Evolutionary conservation across 208 protist genomes (phyloP).

Genomic region (Trypanosoma avium): DNA sequence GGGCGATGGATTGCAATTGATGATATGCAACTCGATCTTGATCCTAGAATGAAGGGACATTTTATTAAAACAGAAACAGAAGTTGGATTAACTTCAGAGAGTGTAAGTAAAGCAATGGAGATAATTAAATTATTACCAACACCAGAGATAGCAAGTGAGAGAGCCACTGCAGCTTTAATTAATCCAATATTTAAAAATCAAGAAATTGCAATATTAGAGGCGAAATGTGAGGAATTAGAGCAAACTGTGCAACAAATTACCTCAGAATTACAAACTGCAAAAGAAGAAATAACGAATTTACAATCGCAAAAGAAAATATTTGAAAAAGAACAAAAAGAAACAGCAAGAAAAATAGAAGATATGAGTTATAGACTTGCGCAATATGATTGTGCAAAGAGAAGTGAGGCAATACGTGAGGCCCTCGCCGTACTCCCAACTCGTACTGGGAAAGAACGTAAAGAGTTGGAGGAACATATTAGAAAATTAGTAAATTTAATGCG

Average conservation of each 20-base stretch:
- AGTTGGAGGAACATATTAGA: slow-evolving; percentile 54
- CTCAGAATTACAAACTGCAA: slow-evolving; percentile 22
- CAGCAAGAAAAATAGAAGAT: slow-evolving; percentile 53
- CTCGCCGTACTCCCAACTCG: slow-evolving; percentile 21
- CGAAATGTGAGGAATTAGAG: slow-evolving; percentile 29
- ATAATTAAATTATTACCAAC: slow-evolving; percentile 43
- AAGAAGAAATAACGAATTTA: background rate
- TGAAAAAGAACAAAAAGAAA: slow-evolving; percentile 39
- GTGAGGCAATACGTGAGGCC: slow-evolving; percentile 42
- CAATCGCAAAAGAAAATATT: slow-evolving; percentile 17
- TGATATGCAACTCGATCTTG: slow-evolving; percentile 88
- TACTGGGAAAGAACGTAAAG: slow-evolving; percentile 51
- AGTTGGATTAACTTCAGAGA: slow-evolving; percentile 55
- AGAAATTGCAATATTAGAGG: slow-evolving; percentile 62
- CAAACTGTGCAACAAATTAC: slow-evolving; percentile 25
- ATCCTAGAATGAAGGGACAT: slow-evolving; percentile 70
- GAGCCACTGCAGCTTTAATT: slow-evolving; percentile 36
- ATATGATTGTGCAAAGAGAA: slow-evolving; percentile 61
- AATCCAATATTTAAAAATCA: slow-evolving; percentile 71
- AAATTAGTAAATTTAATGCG: slow-evolving; percentile 56
- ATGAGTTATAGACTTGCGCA: slow-evolving; percentile 67
- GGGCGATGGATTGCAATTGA: slow-evolving; percentile 87
- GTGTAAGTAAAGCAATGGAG: slow-evolving; percentile 38
- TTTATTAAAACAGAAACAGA: slow-evolving; percentile 81
- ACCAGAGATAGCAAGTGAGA: slow-evolving; percentile 30